A percentile compares a stretch with the other conserved stretches of the same genome.
These are phyloP conservation scores for Boletellus ananiceps DNA, from an alignment of 768 basidiomycete species.

Conservation along the genomic window DNA sequence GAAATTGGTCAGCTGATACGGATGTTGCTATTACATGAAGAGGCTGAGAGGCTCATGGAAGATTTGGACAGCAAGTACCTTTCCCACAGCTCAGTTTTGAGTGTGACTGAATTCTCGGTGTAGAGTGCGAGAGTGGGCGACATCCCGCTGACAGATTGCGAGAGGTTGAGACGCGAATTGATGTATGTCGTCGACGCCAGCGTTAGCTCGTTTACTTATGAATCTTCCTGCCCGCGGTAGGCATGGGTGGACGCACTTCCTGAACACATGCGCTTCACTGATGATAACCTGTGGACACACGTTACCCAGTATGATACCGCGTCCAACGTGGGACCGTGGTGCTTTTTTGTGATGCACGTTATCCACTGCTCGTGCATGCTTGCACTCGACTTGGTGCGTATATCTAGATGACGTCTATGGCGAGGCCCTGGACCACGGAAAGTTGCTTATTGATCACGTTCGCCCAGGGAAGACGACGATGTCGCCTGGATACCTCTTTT, in stretches of 20 bases:
- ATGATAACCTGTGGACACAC: constrained; percentile 64
- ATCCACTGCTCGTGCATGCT: constrained; percentile 66
- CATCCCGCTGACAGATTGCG: constrained; percentile 33
- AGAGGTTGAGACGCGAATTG: constrained; percentile 44
- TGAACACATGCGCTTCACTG: constrained; percentile 64
- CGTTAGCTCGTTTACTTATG: constrained; percentile 4
- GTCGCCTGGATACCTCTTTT: constrained; percentile 23
- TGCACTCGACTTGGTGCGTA: constrained; percentile 58
- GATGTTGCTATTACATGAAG: constrained; percentile 57
- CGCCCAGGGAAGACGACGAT: constrained; percentile 31
- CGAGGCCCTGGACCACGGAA: background rate
- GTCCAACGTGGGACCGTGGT: constrained; percentile 78
- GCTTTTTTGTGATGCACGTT: constrained; percentile 71
- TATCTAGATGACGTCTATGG: background rate
- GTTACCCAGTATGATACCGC: constrained; percentile 75
- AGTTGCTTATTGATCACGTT: background rate
- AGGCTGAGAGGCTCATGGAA: constrained; percentile 54
- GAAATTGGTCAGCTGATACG: constrained; percentile 78
- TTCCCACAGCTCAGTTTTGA: background rate
- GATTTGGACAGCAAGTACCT: constrained; percentile 43
- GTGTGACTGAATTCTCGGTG: constrained; percentile 14
- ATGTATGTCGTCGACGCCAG: constrained; percentile 15
- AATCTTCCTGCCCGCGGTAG: constrained; percentile 29
- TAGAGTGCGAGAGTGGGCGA: constrained; percentile 26
- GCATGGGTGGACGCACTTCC: constrained; percentile 68